Percentiles rank a stretch among this genome's conserved stretches.
phyloP scores from a whole-genome alignment of 2,329 filamentous ascomycete species.

The Talaromyces pinophilus region DNA sequence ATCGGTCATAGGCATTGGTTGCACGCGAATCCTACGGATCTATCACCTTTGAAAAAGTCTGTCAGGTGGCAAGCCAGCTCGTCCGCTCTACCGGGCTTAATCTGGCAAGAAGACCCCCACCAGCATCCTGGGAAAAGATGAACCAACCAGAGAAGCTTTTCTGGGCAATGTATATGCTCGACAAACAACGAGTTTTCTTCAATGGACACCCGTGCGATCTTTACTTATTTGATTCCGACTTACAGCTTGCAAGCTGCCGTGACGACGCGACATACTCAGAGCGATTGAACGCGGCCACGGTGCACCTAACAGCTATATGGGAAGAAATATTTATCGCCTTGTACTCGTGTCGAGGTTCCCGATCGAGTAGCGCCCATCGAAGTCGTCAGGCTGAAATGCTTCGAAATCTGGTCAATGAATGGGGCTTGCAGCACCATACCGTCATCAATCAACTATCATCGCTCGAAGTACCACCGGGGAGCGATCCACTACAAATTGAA shows the following conservation, averaged over 20 bases:
- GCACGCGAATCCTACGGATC: conserved; percentile 12
- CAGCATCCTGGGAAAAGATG: conserved; percentile 3
- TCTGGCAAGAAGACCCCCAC: not conserved
- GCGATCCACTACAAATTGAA: conserved; percentile 9
- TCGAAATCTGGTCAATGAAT: conserved; percentile 4
- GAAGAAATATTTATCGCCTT: conserved; percentile 13
- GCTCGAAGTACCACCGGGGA: not conserved
- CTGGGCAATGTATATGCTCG: conserved; percentile 13
- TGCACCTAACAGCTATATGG: conserved; percentile 11
- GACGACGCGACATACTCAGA: conserved; percentile 1
- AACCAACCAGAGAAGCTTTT: conserved; percentile 9
- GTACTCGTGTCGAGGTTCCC: conserved; percentile 11
- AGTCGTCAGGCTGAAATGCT: conserved; percentile 5
- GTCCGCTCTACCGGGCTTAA: conserved; percentile 6
- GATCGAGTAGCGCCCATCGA: not conserved
- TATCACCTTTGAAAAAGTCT: conserved; percentile 14
- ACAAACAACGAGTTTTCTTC: conserved; percentile 16
- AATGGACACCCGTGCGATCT: conserved; percentile 18
- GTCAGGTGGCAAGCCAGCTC: conserved; percentile 10
- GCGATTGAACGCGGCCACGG: not conserved
- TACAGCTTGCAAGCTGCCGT: conserved; percentile 5
- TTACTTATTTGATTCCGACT: conserved; percentile 16
- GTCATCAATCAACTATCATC: conserved; percentile 5
- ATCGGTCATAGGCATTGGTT: conserved; percentile 5
- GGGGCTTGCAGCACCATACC: conserved; percentile 8